Base-by-base conservation (phyloP, 306 rosid genomes). In the Gleditsia sinensis region DNA sequence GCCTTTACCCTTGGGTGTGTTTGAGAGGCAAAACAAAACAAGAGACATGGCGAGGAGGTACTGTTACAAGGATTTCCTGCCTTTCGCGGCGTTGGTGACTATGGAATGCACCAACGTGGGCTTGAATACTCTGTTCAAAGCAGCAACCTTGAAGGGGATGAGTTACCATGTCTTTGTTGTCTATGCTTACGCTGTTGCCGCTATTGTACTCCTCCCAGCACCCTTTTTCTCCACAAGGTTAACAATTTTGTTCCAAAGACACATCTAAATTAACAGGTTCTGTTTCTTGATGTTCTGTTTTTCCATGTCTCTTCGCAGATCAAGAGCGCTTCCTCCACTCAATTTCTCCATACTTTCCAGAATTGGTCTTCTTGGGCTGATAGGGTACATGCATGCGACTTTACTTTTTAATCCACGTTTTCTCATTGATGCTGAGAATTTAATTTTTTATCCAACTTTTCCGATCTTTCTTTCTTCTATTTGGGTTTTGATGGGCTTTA, bases 51-150 rank as follows among this genome's bases (percentile, higher is more conserved):
- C 77, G 16, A 80, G 80, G 59, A 78, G 84, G 19, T 42, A 46
- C 16, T 72, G 61, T 40, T 67, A 79, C 79, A 86, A 37, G 24
- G 94, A 84, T 45, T 73, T 76, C 67, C 54, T 88, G 21, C 94
- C 96, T 11, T 84, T 92, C 56, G 63, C 77, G 66, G 90, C 86
- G 57, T 75, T 90, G 89, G 74, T 92, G 24, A 50, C 85, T 4
- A 90, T 87, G 82, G 96, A 92, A 79, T 82, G 90, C 72, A 77
- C 53, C 45, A 90, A 90, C 85, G 90, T 87, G 1, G 92, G 91
- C 0, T 62, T 92, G 54, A 81, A 86, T 82, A 92, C 94, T 4
- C 92, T 92, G 49, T 92, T 90, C 86, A 92, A 92, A 86, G 92
- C 92, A 19, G 98, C 98, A 34, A 87, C 96, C 32, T 11, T 78